A percentile compares a stretch with the other conserved stretches of the same genome.
These are phyloP conservation scores for Russula olivacea DNA, from an alignment of 768 basidiomycete species.

Conservation along the genomic window DNA sequence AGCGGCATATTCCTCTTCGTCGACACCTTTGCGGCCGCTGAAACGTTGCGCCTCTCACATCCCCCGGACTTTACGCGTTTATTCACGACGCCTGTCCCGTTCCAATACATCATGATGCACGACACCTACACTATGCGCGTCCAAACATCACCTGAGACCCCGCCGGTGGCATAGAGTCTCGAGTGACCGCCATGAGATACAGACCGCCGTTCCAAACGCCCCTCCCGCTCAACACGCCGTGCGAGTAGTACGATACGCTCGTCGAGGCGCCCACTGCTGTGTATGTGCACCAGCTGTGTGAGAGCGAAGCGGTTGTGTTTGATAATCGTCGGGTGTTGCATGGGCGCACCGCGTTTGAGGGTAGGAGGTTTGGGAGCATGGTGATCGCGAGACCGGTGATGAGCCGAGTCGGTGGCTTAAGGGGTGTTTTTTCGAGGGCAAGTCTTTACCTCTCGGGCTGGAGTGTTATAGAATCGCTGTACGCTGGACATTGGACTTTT, in stretches of 20 bases:
- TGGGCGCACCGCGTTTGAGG: conserved; percentile 72
- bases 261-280: conserved; percentile 48
- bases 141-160: conserved; percentile 64
- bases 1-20: conserved; percentile 87
- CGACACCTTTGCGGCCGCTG: conserved; percentile 66
- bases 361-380: conserved; percentile 16
- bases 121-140: conserved; percentile 69
- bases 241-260: conserved; percentile 47
- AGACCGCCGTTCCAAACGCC: no score
- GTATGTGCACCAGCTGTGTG: conserved; percentile 60
- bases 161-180: no score
- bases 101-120: conserved; percentile 87
- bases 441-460: conserved; percentile 26
- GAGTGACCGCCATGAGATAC: no score
- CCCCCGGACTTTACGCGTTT: conserved; percentile 55
- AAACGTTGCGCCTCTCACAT: conserved; percentile 40
- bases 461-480: no score
- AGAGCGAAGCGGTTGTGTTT: conserved; percentile 86
- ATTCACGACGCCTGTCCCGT: conserved; percentile 61
- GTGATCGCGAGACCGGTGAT: conserved; percentile 27
- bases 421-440: conserved; percentile 75
- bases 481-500: no score
- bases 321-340: conserved; percentile 91
- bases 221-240: conserved; percentile 48
- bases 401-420: conserved; percentile 79